Percentiles rank a stretch among this genome's conserved stretches.
phyloP scores from a whole-genome alignment of 306 rosid species.

The Citrullus amarus region DNA sequence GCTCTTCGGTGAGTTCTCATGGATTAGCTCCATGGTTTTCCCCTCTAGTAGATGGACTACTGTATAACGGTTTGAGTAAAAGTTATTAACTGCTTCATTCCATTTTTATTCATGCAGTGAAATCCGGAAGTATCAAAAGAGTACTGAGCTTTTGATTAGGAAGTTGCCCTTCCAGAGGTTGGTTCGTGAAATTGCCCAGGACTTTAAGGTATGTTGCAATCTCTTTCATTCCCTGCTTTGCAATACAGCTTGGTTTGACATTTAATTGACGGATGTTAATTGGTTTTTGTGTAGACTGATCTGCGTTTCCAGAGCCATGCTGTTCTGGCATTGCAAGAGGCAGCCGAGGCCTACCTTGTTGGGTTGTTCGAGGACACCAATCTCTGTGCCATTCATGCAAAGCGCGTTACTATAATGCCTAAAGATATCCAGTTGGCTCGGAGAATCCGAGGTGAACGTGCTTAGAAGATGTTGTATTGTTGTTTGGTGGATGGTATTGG shows the following conservation, averaged over 20 bases:
- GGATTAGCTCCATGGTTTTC: accelerated
- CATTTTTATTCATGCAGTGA: conserved; percentile 29
- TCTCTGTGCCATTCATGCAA: conserved; percentile 83
- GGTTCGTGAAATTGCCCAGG: conserved; percentile 93
- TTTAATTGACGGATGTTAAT: neutral
- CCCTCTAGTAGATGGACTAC: accelerated
- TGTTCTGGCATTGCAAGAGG: conserved; percentile 82
- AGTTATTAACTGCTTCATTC: neutral
- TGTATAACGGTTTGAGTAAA: neutral
- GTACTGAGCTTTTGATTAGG: conserved; percentile 83
- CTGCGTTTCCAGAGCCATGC: conserved; percentile 97
- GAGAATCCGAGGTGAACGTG: conserved; percentile 88
- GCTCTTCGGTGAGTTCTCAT: conserved; percentile 55
- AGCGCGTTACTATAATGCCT: conserved; percentile 92
- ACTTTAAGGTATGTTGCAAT: conserved; percentile 48
- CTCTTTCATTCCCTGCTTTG: neutral
- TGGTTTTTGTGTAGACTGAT: conserved; percentile 46
- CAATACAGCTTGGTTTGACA: neutral
- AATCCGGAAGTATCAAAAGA: conserved; percentile 88
- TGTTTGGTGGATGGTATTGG: conserved; percentile 15
- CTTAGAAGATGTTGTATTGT: conserved; percentile 18
- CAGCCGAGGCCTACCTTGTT: conserved; percentile 86
- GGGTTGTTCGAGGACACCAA: conserved; percentile 90
- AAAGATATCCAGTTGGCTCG: conserved; percentile 91
- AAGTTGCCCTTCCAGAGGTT: conserved; percentile 90